A percentile compares a stretch with the other conserved stretches of the same genome.
These are phyloP conservation scores for Solanum etuberosum DNA, from an alignment of 257 asterid genomes.

Conservation along the genomic window DNA sequence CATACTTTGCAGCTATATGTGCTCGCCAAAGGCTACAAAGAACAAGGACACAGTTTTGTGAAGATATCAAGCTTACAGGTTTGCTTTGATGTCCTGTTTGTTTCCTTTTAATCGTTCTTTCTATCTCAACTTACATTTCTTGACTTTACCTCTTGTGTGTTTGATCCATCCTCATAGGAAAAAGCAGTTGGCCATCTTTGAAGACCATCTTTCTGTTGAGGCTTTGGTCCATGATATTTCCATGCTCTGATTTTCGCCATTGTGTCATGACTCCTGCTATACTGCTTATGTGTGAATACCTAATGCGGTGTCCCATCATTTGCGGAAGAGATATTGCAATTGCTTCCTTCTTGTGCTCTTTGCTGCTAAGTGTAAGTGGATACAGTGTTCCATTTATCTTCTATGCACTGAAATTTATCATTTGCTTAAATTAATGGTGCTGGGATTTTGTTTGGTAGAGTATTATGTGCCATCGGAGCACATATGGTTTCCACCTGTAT, in stretches of 20 bases:
- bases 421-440: not conserved
- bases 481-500: not conserved
- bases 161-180: constrained; percentile 27
- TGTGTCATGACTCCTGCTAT: constrained; percentile 83
- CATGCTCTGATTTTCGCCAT: constrained; percentile 96
- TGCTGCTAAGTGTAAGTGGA: constrained; percentile 77
- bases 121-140: not conserved
- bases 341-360: constrained; percentile 88
- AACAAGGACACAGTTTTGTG: constrained; percentile 53
- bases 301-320: constrained; percentile 62
- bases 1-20: constrained; percentile 93
- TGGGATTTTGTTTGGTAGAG: not conserved
- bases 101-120: not conserved
- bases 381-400: not conserved
- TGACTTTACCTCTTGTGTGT: not conserved
- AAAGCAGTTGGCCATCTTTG: constrained; percentile 84
- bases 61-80: constrained; percentile 67
- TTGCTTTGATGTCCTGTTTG: constrained; percentile 3
- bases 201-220: constrained; percentile 75
- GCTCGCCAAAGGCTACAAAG: constrained; percentile 79
- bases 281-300: constrained; percentile 76
- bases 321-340: constrained; percentile 67
- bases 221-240: constrained; percentile 91
- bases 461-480: not conserved
- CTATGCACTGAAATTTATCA: not conserved